phyloP scores from a whole-genome alignment of 1,139 yeast species.

The Taiozyma sp. region DNA sequence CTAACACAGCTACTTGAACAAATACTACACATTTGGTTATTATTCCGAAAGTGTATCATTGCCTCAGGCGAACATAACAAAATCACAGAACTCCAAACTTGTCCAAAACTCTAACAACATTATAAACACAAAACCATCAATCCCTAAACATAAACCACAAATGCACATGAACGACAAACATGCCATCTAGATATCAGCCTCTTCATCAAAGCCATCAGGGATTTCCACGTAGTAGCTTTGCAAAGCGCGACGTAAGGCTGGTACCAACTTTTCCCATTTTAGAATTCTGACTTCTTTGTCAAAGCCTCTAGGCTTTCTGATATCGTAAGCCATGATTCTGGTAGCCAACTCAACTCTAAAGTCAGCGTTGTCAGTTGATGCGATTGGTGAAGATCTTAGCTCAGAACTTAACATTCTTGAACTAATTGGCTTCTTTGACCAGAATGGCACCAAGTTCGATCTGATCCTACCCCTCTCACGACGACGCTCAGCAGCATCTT shows the following conservation, averaged over 20 bases:
- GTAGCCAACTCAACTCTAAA: slow-evolving; percentile 53
- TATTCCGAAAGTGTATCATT: neutral
- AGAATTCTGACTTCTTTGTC: slow-evolving; percentile 63
- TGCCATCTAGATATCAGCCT: neutral
- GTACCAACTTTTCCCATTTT: slow-evolving; percentile 55
- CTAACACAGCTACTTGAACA: too few relatives aligned
- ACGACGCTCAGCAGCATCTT: slow-evolving; percentile 42
- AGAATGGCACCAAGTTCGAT: slow-evolving; percentile 62
- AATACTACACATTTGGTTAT: neutral
- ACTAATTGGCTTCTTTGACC: slow-evolving; percentile 57
- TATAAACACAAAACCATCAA: neutral
- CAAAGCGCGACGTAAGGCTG: slow-evolving; percentile 57
- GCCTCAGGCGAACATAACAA: neutral
- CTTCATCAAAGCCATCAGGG: slow-evolving; percentile 26
- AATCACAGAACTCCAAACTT: neutral
- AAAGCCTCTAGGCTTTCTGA: slow-evolving; percentile 61
- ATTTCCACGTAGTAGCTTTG: slow-evolving; percentile 59
- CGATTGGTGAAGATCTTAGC: slow-evolving; percentile 17
- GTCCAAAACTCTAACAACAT: neutral
- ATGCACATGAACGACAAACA: neutral
- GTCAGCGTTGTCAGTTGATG: slow-evolving; percentile 25
- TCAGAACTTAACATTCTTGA: slow-evolving; percentile 36
- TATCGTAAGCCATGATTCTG: slow-evolving; percentile 61
- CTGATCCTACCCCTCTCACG: slow-evolving; percentile 61
- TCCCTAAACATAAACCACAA: neutral